A percentile compares a stretch with the other conserved stretches of the same genome.
Conservation (phyloP, 169 alveolate genomes). For the Babesia sp. region DNA sequence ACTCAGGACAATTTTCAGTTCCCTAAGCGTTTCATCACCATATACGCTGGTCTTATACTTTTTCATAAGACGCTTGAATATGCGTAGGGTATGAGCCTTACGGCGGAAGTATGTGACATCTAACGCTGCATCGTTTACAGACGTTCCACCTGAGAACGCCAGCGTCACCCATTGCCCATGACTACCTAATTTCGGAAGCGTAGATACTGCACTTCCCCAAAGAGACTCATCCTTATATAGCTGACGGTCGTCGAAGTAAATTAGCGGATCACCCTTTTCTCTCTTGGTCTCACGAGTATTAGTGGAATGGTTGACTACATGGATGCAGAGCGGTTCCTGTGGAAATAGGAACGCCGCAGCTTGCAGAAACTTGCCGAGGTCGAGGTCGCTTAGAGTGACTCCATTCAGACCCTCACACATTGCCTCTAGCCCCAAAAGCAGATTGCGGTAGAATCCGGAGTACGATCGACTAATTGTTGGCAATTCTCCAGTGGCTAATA, state of each 20-base stretch:
- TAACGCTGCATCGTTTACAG: conserved; percentile 11
- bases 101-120: conserved; percentile 33
- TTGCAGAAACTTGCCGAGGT: conserved; percentile 49
- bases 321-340: conserved; percentile 22
- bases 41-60: conserved; percentile 54
- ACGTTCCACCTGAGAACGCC: conserved; percentile 12
- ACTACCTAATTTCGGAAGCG: conserved; percentile 36
- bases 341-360: conserved; percentile 41
- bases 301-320: conserved; percentile 13
- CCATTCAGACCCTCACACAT: conserved; percentile 55
- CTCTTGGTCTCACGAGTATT: conserved; percentile 3
- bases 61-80: conserved; percentile 53
- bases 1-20: conserved; percentile 56
- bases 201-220: conserved; percentile 17
- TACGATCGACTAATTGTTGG: conserved; percentile 34
- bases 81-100: conserved; percentile 26
- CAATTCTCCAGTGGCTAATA: conserved; percentile 10
- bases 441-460: conserved; percentile 21
- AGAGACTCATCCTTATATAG: conserved; percentile 35
- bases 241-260: conserved; percentile 67
- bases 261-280: conserved; percentile 44
- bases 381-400: conserved; percentile 49
- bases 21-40: conserved; percentile 46
- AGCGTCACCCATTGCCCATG: conserved; percentile 38
- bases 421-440: conserved; percentile 20